A percentile compares a stretch with the other conserved stretches of the same genome.
Evolutionary conservation across 192 early-diverging fungal genomes (phyloP).

Genomic region (Funneliformis geosporum): DNA sequence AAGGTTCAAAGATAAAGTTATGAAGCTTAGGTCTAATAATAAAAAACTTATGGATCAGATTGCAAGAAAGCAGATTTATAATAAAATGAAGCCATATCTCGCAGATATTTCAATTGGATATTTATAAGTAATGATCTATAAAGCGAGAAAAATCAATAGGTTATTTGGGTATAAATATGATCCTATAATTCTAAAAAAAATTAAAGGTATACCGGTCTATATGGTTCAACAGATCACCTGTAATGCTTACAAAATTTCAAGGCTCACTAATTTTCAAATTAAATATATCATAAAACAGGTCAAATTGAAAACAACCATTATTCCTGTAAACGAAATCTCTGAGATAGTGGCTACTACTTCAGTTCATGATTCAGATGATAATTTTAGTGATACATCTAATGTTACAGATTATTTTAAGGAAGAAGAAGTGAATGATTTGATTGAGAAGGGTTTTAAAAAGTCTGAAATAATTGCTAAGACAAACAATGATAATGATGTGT

Average conservation of each 20-base stretch:
- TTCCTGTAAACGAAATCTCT: neutral
- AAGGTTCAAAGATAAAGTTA: constrained; percentile 22
- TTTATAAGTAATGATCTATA: constrained; percentile 28
- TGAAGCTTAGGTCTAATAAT: constrained; percentile 16
- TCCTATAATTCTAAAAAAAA: no score
- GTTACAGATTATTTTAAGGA: no score
- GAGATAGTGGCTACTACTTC: neutral
- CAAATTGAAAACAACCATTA: neutral
- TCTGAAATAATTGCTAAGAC: no score
- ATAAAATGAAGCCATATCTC: neutral
- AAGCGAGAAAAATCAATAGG: constrained; percentile 28
- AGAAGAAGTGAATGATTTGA: no score
- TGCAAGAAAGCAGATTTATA: constrained; percentile 9
- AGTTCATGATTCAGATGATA: neutral
- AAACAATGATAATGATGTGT: no score
- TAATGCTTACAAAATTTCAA: no score
- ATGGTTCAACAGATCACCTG: constrained; percentile 1
- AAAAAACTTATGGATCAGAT: constrained; percentile 19
- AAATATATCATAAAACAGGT: no score
- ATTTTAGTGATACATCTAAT: no score
- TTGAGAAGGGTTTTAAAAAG: no score
- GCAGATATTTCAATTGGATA: constrained; percentile 14
- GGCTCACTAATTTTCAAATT: no score
- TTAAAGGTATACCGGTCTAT: neutral
- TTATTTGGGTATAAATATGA: constrained; percentile 9